These are phyloP conservation scores for Colletotrichum cereale DNA, from an alignment of 2,329 filamentous ascomycete genomes.

Conservation along the genomic window DNA sequence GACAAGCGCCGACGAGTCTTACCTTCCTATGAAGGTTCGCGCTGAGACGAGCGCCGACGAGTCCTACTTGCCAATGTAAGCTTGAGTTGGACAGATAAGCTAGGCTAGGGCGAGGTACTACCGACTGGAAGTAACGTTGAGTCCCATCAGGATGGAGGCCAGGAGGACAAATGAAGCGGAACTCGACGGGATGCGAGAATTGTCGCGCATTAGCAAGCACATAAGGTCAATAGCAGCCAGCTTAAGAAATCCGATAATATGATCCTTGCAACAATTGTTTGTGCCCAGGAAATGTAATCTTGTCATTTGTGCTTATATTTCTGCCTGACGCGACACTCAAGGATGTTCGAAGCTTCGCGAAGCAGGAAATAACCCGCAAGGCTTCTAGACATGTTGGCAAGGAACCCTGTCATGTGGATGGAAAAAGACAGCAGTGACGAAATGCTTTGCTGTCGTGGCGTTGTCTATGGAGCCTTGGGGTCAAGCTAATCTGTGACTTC, in stretches of 20 bases:
- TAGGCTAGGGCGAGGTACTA: too few species aligned
- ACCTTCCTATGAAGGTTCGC: constrained; percentile 19
- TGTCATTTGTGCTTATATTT: too few species aligned
- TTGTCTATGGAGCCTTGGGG: constrained; percentile 55
- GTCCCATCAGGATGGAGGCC: not conserved
- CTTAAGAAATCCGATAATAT: not conserved
- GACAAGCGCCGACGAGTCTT: constrained; percentile 27
- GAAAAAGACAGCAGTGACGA: constrained; percentile 62
- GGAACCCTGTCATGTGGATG: constrained; percentile 55
- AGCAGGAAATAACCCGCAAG: constrained; percentile 42
- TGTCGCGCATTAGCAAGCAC: not conserved
- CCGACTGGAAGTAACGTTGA: not conserved
- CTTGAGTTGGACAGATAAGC: not conserved
- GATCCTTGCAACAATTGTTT: too few species aligned
- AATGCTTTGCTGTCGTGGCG: constrained; percentile 54
- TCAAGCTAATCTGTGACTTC: constrained; percentile 64
- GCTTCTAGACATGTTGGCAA: constrained; percentile 50
- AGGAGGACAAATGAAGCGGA: not conserved
- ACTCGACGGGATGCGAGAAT: not conserved
- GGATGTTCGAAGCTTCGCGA: too few species aligned
- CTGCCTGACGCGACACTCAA: too few species aligned
- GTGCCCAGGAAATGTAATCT: too few species aligned
- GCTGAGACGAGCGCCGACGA: constrained; percentile 28
- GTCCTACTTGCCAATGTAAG: constrained; percentile 28
- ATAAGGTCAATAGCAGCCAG: too few species aligned